A percentile compares a stretch with the other conserved stretches of the same genome.
These are phyloP conservation scores for Colletotrichum karsti DNA, from an alignment of 2,329 filamentous ascomycete species.

Conservation along the genomic window DNA sequence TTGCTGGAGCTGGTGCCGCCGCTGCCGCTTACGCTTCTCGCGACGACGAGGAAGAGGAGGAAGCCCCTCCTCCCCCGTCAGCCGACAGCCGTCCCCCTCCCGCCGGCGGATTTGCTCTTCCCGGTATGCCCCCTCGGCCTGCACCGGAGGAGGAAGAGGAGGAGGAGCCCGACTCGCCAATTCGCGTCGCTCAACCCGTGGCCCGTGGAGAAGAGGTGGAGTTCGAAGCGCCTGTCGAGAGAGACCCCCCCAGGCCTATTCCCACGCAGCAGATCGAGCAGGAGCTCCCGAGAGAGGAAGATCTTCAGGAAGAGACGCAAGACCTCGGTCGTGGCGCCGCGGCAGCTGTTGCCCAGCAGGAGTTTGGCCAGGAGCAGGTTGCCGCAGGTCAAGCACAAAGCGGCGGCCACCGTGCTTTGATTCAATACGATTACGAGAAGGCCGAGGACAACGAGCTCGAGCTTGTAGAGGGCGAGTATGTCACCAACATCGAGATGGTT, in stretches of 20 bases:
- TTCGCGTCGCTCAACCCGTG: conserved; percentile 88
- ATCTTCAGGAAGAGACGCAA: conserved; percentile 67
- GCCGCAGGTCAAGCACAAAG: conserved; percentile 39
- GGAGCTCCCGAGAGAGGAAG: conserved; percentile 69
- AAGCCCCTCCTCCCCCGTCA: conserved; percentile 60
- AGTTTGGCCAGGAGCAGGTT: conserved; percentile 48
- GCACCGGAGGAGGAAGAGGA: conserved; percentile 66
- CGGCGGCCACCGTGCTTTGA: conserved; percentile 76
- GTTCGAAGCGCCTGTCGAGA: conserved; percentile 57
- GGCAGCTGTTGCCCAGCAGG: conserved; percentile 59
- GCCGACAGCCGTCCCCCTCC: conserved; percentile 66
- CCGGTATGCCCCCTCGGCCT: conserved; percentile 74
- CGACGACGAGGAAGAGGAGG: conserved; percentile 43
- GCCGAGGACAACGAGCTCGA: conserved; percentile 97
- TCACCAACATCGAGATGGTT: conserved; percentile 95
- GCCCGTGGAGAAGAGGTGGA: conserved; percentile 67
- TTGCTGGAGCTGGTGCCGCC: conserved; percentile 50
- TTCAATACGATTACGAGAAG: conserved; percentile 97
- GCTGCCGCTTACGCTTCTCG: conserved; percentile 41
- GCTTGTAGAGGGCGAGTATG: conserved; percentile 84
- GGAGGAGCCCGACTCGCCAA: conserved; percentile 74
- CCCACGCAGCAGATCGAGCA: conserved; percentile 71
- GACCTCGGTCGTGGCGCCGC: conserved; percentile 68
- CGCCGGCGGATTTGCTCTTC: conserved; percentile 79
- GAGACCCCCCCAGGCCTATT: conserved; percentile 65